Evolutionary conservation across 345 rosid species (phyloP).

Genomic region (Gossypioides kirkii): DNA sequence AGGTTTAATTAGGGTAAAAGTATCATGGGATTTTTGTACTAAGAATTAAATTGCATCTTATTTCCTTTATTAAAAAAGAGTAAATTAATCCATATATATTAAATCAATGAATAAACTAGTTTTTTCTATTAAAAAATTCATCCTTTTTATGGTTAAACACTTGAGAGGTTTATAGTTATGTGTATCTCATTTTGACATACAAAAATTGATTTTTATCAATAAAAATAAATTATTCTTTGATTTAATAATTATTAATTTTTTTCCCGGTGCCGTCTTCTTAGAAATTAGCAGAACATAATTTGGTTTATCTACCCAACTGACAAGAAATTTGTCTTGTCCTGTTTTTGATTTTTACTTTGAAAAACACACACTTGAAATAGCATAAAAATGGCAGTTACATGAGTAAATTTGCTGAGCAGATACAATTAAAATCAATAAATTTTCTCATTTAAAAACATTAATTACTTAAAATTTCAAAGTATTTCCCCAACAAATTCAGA

Average conservation of each 20-base stretch:
- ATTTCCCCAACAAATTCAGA: neutral
- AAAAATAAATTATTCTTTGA: too few species aligned
- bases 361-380: neutral
- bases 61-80: too few species aligned
- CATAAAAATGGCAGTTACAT: slow-evolving; percentile 21
- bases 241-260: too few species aligned
- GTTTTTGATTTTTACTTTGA: neutral
- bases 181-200: too few species aligned
- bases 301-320: neutral
- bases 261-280: neutral
- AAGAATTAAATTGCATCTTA: too few species aligned
- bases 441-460: slow-evolving; percentile 18
- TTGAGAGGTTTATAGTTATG: too few species aligned
- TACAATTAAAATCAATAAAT: slow-evolving; percentile 25
- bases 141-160: too few species aligned
- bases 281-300: neutral
- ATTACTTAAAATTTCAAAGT: slow-evolving; percentile 7
- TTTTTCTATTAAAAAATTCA: too few species aligned
- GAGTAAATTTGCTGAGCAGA: slow-evolving; percentile 23
- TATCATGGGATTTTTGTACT: too few species aligned
- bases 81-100: too few species aligned
- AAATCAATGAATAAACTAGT: accelerated
- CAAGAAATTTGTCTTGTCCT: neutral
- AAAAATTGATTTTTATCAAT: too few species aligned
- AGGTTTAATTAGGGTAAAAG: too few species aligned